Base-by-base conservation (phyloP, 2,329 filamentous ascomycete species). In the Aspergillus amoenus region DNA sequence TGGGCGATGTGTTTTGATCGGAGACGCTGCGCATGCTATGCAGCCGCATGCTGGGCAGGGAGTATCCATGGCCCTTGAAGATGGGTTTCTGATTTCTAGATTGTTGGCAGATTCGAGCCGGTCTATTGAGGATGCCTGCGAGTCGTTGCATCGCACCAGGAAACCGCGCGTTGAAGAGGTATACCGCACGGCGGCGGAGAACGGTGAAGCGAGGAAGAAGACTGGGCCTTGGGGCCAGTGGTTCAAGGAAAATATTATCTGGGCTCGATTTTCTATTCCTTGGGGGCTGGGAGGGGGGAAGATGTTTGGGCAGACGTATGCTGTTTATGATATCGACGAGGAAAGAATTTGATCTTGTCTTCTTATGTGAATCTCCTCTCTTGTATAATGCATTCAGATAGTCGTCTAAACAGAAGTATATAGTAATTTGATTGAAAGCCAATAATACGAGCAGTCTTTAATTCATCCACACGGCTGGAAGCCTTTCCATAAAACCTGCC, bases 11-110 rank as follows among this genome's bases (percentile, higher is more conserved):
- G 68, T 70, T 1, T 45, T 73, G 30, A 50, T 73, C 6, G 71
- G 71, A 0, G 71, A 73, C 52, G 70, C 70, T 11, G 71, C 66
- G 3, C 70, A 73, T 61, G 70, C 70, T 0, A 71, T 71, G 67
- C 63, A 61, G n/a, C 69, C 71, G 5, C 70, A 72, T 62, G 75
- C 76, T 1, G 80, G 81, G 2, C 81, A 84, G 66, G 82, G 82
- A 0, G 76, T 79, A 0, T 79, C 76, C 9, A 81, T 83, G 70
- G 81, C 79, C 0, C 58, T 84, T n/a, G 82, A 84, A 61, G 82
- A 84, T 61, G 61, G 60, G 0, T 69, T 69, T 42, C 49, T 71
- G 34, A 56, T 73, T 3, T 68, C 70, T 4, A 62, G 66, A 2
- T 34, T 73, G 13, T 53, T 72, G 9, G 46, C 63, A 17, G 59